Base-by-base conservation (phyloP, 345 rosid genomes). In the Punica granatum region DNA sequence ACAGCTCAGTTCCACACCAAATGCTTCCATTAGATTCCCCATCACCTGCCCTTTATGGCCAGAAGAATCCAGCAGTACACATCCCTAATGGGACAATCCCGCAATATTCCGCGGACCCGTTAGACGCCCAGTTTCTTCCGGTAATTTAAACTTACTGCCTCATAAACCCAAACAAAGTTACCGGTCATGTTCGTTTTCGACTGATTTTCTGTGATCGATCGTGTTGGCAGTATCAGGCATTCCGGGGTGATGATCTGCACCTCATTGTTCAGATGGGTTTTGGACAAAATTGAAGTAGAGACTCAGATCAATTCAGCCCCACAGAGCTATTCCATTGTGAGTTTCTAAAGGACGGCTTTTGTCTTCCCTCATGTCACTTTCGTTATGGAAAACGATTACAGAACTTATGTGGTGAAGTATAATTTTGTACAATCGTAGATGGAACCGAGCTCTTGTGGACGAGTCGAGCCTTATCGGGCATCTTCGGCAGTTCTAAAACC, bases 221-320 rank as follows among this genome's bases (percentile, higher is more conserved):
- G 31, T 43, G 10, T 73, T 39, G 67, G 23, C 79, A 87, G 90
- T 80, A 66, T 58, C 79, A 77, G 73, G 69, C 78, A 61, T 84
- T 86, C 71, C 72, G 83, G 33, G 90, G 81, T 63, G 92, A 85
- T 69, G 97, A 90, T 68, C 77, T 92, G 65, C 93, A 84, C 65
- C 79, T 82, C 73, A 67, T 92, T 65, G 86, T 90, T 70, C 88
- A 86, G 31, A 83, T 90, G 93, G 98, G 97, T 35, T 90, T 79
- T 23, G 80, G 75, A 21, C 91, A 83, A 69, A 82, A 74, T 60
- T 74, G 63, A 1, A 68, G 31, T 70, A 28, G 1, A 12, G 81
- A 77, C 74, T 8, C 82, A 25, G 49, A 37, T 37, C 41, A 70
- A 32, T 15, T 69, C 63, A 34, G 62, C 63, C 36, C 68, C 76